Conservation (phyloP, 345 rosid genomes). For the Populus euphratica region DNA sequence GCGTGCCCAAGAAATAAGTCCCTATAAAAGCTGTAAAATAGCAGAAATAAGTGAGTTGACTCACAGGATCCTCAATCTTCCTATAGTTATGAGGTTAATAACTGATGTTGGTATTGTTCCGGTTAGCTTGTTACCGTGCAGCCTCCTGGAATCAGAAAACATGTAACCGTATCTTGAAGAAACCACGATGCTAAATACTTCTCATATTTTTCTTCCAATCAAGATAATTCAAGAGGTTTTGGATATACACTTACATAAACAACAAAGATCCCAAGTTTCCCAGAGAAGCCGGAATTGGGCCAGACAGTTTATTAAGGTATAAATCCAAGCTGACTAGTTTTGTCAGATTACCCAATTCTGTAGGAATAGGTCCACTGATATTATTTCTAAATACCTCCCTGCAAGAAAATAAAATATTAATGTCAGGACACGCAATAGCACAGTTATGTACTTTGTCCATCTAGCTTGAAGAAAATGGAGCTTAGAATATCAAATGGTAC, state of each 20-base stretch:
- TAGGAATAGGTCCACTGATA: conserved; percentile 38
- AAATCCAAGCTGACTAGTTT: conserved; percentile 40
- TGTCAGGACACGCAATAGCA: neutral
- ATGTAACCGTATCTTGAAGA: too few relatives aligned
- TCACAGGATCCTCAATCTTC: conserved; percentile 36
- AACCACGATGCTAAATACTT: too few relatives aligned
- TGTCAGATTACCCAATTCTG: conserved; percentile 32
- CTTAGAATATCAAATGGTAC: too few relatives aligned
- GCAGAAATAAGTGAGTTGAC: conserved; percentile 8
- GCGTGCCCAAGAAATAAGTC: neutral
- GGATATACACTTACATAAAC: conserved; percentile 31
- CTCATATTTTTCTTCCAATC: too few relatives aligned
- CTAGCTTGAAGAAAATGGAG: too few relatives aligned
- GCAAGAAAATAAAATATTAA: neutral
- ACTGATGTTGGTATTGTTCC: conserved; percentile 35
- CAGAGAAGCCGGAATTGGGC: conserved; percentile 38
- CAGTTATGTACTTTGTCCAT: neutral
- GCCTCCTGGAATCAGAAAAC: conserved; percentile 28
- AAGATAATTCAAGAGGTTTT: neutral
- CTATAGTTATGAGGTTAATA: conserved; percentile 23
- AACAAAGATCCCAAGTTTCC: conserved; percentile 33
- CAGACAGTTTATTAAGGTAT: conserved; percentile 30
- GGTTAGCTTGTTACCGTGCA: conserved; percentile 40
- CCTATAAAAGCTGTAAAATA: neutral
- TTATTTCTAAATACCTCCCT: conserved; percentile 26